Conservation (phyloP, 768 basidiomycete species). For the Lactarius evosmus region DNA sequence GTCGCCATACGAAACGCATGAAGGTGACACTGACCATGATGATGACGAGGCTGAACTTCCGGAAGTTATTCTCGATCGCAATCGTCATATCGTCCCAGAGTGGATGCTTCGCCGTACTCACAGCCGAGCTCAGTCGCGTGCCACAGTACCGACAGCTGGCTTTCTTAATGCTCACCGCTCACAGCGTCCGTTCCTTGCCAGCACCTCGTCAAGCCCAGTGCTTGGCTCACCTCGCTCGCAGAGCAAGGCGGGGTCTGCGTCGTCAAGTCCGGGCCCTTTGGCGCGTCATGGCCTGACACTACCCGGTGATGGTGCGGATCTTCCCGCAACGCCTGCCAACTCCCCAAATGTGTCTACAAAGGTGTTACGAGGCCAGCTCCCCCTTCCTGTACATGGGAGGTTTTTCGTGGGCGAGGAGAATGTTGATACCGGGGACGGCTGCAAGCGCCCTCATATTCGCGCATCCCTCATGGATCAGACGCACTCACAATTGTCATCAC, state of each 20-base stretch:
- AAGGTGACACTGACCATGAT: slow-evolving; percentile 40
- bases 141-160: slow-evolving; percentile 34
- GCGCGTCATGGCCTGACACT: slow-evolving; percentile 39
- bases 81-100: slow-evolving; percentile 95
- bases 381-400: slow-evolving; percentile 6
- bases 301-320: slow-evolving; percentile 40
- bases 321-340: slow-evolving; percentile 48
- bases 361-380: slow-evolving; percentile 16
- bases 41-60: slow-evolving; percentile 78
- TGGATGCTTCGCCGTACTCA: slow-evolving; percentile 69
- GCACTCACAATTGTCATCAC: slow-evolving; percentile 6
- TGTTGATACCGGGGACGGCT: slow-evolving; percentile 35
- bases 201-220: slow-evolving; percentile 70
- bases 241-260: slow-evolving; percentile 22
- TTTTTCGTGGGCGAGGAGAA: slow-evolving; percentile 18
- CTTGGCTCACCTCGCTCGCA: slow-evolving; percentile 38
- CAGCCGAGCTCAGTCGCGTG: slow-evolving; percentile 45
- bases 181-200: slow-evolving; percentile 45
- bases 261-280: slow-evolving; percentile 41
- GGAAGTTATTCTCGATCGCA: slow-evolving; percentile 87
- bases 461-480: slow-evolving; percentile 33
- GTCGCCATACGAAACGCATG: slow-evolving; percentile 31
- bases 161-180: slow-evolving; percentile 38
- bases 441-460: slow-evolving; percentile 40
- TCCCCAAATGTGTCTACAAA: slow-evolving; percentile 37